phyloP scores from a whole-genome alignment of 2,329 filamentous ascomycete species.

The Colletotrichum viniferum region DNA sequence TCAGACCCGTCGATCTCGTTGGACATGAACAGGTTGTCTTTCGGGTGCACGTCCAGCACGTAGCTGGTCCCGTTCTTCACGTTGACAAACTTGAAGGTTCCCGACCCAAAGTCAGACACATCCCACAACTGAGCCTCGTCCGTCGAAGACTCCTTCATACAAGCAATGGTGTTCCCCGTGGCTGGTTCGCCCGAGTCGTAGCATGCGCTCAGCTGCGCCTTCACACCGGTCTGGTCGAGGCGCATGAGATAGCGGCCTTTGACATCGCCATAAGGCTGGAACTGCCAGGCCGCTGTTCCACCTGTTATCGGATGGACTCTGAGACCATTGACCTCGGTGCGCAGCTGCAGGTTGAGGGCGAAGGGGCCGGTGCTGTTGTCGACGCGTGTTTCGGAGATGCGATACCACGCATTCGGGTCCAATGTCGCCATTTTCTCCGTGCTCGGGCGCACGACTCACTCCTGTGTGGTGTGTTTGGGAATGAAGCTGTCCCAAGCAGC shows the following conservation, averaged over 20 bases:
- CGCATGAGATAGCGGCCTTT: slow-evolving; percentile 36
- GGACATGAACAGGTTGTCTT: slow-evolving; percentile 35
- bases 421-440: slow-evolving; percentile 22
- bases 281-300: slow-evolving; percentile 28
- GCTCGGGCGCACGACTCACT: neutral
- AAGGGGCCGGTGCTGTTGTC: slow-evolving; percentile 31
- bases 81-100: slow-evolving; percentile 34
- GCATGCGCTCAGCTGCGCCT: slow-evolving; percentile 36
- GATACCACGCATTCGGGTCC: slow-evolving; percentile 40
- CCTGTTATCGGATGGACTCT: slow-evolving; percentile 23
- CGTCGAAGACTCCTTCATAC: slow-evolving; percentile 29
- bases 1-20: slow-evolving; percentile 9
- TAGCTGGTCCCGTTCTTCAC: slow-evolving; percentile 35
- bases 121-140: slow-evolving; percentile 38
- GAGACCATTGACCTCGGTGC: slow-evolving; percentile 23
- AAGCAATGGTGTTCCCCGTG: slow-evolving; percentile 31
- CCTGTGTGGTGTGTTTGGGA: neutral
- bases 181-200: slow-evolving; percentile 27
- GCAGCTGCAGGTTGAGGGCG: slow-evolving; percentile 19
- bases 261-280: slow-evolving; percentile 30
- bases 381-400: slow-evolving; percentile 36
- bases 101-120: slow-evolving; percentile 30
- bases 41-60: slow-evolving; percentile 36
- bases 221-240: slow-evolving; percentile 28
- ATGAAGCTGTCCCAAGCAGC: neutral